Conservation (phyloP, 768 basidiomycete genomes). For the Crassisporium funariophilum region DNA sequence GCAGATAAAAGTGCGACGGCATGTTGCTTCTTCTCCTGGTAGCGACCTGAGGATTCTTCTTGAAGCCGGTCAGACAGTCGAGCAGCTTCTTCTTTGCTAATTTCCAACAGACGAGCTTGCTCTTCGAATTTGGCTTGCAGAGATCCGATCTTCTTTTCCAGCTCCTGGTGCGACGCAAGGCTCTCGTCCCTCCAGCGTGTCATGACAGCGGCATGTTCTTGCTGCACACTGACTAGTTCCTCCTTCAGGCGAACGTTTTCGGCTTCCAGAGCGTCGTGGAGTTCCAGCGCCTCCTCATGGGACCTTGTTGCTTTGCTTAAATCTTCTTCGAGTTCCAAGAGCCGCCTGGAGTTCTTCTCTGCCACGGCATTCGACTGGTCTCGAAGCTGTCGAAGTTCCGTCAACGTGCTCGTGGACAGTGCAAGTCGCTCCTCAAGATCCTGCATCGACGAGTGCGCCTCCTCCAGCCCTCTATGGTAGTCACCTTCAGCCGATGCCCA, state of each 20-base stretch:
- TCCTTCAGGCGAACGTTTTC: constrained; percentile 19
- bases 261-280: constrained; percentile 16
- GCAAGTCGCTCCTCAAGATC: constrained; percentile 23
- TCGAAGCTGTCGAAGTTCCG: constrained; percentile 24
- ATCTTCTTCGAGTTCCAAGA: constrained; percentile 22
- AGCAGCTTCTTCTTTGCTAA: constrained; percentile 38
- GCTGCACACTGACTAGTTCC: constrained; percentile 21
- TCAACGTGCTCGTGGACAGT: constrained; percentile 9
- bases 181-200: constrained; percentile 30
- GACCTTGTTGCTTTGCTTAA: constrained; percentile 15
- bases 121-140: constrained; percentile 39
- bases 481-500: constrained; percentile 33
- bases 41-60: constrained; percentile 36
- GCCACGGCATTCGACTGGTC: constrained; percentile 18
- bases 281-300: constrained; percentile 12
- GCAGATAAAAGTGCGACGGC: constrained; percentile 32
- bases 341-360: constrained; percentile 15
- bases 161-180: constrained; percentile 21
- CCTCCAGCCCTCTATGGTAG: constrained; percentile 34
- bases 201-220: constrained; percentile 34
- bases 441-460: constrained; percentile 29
- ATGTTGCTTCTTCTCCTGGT: constrained; percentile 33
- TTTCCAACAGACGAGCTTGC: constrained; percentile 38
- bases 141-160: constrained; percentile 36
- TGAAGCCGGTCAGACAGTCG: constrained; percentile 41